Base-by-base conservation (phyloP, 2,329 filamentous ascomycete species). In the Clathrospora elynae region DNA sequence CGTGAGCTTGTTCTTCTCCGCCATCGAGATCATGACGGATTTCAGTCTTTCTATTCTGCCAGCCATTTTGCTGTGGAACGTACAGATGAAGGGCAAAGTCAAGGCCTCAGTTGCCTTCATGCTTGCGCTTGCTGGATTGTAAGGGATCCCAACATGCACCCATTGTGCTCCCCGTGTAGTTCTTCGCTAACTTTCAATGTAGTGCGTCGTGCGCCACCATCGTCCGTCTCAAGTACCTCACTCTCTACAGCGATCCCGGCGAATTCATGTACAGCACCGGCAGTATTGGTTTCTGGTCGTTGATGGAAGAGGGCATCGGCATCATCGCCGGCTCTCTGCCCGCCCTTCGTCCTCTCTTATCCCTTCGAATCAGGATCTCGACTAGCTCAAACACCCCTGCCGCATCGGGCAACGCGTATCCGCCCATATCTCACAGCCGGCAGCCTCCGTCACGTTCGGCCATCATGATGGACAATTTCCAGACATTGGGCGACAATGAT, bases 231-330 rank as follows among this genome's bases (percentile, higher is more conserved):
- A 68, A 71, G 11, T 77, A 70, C 48, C 67, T 74, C 16, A 68
- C 70, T 23, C 62, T 70, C 9, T 72, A 75, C 42, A 61, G 54
- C n/a, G 56, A 75, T 26, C 64, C 68, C 4, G 43, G 52, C 8
- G 70, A 75, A 36, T 75, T 70, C 51, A 67, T 75, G 57, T 73
- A 61, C 55, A 57, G 62, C 39, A 67, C 71, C 6, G 71, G 71
- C 23, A 67, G 71, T 31, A 73, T 75, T 23, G 71, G 70, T 0
- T 64, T 75, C 36, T 75, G 73, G 73, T 74, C 72, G 5, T 57
- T 76, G 24, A 63, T 73, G 31, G 75, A 76, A 50, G 71, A 73
- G 46, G 75, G 71, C 10, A 73, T 73, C 26, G 75, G 75, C 13
- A 73, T 78, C 46, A 66, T 73, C 6, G 73, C 75, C 10, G 75